phyloP scores from a whole-genome alignment of 2,329 filamentous ascomycete species.

The Lachnellula arida region DNA sequence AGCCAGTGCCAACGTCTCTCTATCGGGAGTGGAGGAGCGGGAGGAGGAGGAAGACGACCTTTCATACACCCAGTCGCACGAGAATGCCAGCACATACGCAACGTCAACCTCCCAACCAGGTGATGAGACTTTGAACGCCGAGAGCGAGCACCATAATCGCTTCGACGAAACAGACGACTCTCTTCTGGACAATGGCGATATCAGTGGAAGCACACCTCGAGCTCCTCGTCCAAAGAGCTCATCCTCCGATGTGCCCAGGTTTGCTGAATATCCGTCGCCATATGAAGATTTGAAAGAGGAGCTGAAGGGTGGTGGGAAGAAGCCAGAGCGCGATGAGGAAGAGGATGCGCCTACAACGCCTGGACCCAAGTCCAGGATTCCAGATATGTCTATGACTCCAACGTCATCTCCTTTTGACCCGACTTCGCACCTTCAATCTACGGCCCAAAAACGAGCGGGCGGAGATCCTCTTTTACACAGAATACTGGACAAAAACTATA shows the following conservation, averaged over 20 bases:
- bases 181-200: conserved; percentile 58
- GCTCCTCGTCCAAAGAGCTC: conserved; percentile 47
- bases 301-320: conserved; percentile 43
- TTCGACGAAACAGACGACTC: conserved; percentile 52
- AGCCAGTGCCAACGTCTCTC: conserved; percentile 92
- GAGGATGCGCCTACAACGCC: conserved; percentile 34
- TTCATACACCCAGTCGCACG: conserved; percentile 33
- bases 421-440: conserved; percentile 38
- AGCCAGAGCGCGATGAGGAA: conserved; percentile 38
- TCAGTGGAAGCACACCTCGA: conserved; percentile 65
- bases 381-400: conserved; percentile 61
- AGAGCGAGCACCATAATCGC: conserved; percentile 26
- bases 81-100: conserved; percentile 28
- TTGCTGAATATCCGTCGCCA: conserved; percentile 67
- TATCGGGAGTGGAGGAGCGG: conserved; percentile 88
- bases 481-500: conserved; percentile 93
- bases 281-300: conserved; percentile 71
- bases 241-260: conserved; percentile 40
- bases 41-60: conserved; percentile 52
- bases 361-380: conserved; percentile 42
- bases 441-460: conserved; percentile 32
- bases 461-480: conserved; percentile 82
- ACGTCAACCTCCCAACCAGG: conserved; percentile 40
- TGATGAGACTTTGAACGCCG: conserved; percentile 26
- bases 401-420: conserved; percentile 53